phyloP scores from a whole-genome alignment of 2,329 filamentous ascomycete species.

The Fusarium gaditjirri region DNA sequence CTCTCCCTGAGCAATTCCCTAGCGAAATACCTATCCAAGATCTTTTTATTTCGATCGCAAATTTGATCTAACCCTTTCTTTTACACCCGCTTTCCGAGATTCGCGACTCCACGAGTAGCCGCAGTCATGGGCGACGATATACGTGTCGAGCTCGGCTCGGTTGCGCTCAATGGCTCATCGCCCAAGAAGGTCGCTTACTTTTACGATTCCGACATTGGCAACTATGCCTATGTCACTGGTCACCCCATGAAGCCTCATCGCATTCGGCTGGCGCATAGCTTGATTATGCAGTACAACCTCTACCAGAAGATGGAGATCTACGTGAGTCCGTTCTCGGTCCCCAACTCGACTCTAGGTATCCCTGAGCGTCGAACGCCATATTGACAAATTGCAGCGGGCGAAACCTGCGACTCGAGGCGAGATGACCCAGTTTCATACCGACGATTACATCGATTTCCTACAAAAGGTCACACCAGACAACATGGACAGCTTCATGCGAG shows the following conservation, averaged over 20 bases:
- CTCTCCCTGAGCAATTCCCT: conserved; percentile 31
- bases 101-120: conserved; percentile 32
- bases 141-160: conserved; percentile 55
- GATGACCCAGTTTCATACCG: conserved; percentile 92
- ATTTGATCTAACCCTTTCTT: conserved; percentile 7
- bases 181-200: conserved; percentile 95
- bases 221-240: conserved; percentile 95
- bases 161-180: conserved; percentile 59
- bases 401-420: conserved; percentile 90
- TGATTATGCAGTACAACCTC: conserved; percentile 95
- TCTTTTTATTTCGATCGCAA: not conserved
- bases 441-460: conserved; percentile 95
- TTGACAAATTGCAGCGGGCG: conserved; percentile 69
- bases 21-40: conserved; percentile 4
- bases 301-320: conserved; percentile 98
- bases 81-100: conserved; percentile 6
- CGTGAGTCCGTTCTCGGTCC: conserved; percentile 62
- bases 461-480: conserved; percentile 97
- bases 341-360: not conserved
- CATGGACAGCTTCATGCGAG: conserved; percentile 91
- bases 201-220: conserved; percentile 97
- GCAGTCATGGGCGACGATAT: conserved; percentile 53
- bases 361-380: not conserved
- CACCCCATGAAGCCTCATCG: conserved; percentile 99
- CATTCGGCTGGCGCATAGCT: conserved; percentile 91